Conservation (phyloP, 306 rosid genomes). For the Cicer arietinum region DNA sequence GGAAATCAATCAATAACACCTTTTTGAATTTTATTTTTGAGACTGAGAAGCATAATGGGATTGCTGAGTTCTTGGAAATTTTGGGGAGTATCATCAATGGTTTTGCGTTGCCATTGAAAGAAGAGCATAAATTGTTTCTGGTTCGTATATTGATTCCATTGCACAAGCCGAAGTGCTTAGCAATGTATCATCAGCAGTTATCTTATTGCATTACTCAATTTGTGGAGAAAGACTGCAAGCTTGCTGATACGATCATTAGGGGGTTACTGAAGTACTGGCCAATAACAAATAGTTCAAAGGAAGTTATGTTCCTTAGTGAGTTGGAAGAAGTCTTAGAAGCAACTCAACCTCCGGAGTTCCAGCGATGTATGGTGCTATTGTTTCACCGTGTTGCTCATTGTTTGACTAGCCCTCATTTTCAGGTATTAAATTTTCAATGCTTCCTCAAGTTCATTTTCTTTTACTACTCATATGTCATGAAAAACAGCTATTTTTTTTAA, state of each 20-base stretch:
- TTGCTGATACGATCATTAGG: conserved; percentile 83
- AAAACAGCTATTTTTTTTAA: neutral
- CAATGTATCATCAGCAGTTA: conserved; percentile 77
- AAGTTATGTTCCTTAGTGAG: conserved; percentile 83
- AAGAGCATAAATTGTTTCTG: conserved; percentile 82
- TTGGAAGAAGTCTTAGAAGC: conserved; percentile 85
- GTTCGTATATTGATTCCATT: conserved; percentile 72
- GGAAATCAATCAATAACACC: conserved; percentile 69
- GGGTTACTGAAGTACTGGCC: conserved; percentile 94
- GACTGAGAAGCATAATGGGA: conserved; percentile 54
- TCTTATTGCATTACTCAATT: conserved; percentile 78
- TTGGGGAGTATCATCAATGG: conserved; percentile 86
- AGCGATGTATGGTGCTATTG: conserved; percentile 81
- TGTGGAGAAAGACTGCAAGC: conserved; percentile 90
- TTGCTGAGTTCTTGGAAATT: conserved; percentile 76
- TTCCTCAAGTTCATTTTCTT: conserved; percentile 13
- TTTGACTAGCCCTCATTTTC: conserved; percentile 81
- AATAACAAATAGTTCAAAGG: conserved; percentile 81
- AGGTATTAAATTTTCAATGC: conserved; percentile 54
- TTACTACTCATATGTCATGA: neutral
- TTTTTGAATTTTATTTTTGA: conserved; percentile 48
- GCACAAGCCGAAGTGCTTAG: conserved; percentile 83
- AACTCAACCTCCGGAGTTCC: conserved; percentile 83
- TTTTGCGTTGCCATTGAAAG: conserved; percentile 73
- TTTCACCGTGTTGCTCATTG: conserved; percentile 69